Percentiles rank a stretch among this genome's conserved stretches.
These are phyloP conservation scores for Fraxinus platypoda DNA, from an alignment of 305 asterid genomes.

Conservation along the genomic window DNA sequence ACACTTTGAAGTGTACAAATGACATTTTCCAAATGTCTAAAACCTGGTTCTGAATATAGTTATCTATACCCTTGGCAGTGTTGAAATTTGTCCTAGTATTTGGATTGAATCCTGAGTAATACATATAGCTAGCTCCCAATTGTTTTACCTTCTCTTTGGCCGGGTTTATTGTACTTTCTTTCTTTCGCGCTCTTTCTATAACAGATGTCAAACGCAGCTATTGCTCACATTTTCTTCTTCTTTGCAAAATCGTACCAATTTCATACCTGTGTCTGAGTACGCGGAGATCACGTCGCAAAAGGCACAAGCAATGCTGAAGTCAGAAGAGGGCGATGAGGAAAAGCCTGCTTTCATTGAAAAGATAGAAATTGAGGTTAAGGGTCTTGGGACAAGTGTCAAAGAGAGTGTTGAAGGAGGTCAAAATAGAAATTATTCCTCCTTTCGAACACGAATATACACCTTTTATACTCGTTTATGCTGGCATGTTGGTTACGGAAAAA, in stretches of 20 bases:
- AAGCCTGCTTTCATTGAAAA: slow-evolving; percentile 57
- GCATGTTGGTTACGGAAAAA: background rate
- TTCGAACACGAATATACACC: background rate
- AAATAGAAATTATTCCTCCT: slow-evolving; percentile 37
- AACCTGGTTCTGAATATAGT: background rate
- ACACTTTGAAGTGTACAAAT: too few relatives aligned
- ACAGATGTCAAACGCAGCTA: slow-evolving; percentile 90
- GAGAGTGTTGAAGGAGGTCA: slow-evolving; percentile 97
- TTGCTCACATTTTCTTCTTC: slow-evolving; percentile 86
- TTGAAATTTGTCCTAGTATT: background rate
- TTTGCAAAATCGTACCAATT: slow-evolving; percentile 68
- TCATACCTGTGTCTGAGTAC: slow-evolving; percentile 37
- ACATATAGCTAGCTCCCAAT: background rate
- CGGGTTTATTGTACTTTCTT: background rate
- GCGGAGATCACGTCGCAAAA: slow-evolving; percentile 46
- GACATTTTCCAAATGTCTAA: too few relatives aligned
- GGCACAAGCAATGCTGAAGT: slow-evolving; percentile 40
- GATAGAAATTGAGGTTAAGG: slow-evolving; percentile 62
- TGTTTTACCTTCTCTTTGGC: background rate
- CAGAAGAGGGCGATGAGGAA: slow-evolving; percentile 44
- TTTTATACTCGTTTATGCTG: background rate
- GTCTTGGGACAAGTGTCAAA: slow-evolving; percentile 77
- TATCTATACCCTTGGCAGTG: background rate
- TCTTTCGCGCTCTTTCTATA: background rate
- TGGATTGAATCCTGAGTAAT: background rate